Percentiles rank a stretch among this genome's conserved stretches.
These are phyloP conservation scores for Phytophthora litchii DNA, from an alignment of 352 stramenopile genomes.

Conservation along the genomic window DNA sequence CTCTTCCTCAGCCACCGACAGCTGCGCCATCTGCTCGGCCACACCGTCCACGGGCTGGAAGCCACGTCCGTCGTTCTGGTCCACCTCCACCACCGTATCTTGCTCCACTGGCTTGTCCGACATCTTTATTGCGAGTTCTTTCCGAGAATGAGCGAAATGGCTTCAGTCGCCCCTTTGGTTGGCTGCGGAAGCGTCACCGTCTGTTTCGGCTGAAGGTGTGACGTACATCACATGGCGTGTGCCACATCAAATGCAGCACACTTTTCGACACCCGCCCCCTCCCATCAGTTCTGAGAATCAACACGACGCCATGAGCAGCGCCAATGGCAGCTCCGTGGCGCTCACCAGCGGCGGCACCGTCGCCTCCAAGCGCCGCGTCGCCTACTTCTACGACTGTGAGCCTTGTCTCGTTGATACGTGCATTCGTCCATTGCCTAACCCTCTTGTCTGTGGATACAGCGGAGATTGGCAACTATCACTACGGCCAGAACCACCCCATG, in stretches of 20 bases:
- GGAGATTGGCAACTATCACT: constrained; percentile 99
- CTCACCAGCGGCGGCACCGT: constrained; percentile 35
- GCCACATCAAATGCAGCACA: constrained; percentile 18
- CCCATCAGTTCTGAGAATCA: constrained; percentile 20
- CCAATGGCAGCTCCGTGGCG: constrained; percentile 41
- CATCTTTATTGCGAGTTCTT: constrained; percentile 35
- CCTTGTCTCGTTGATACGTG: neutral
- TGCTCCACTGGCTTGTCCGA: constrained; percentile 50
- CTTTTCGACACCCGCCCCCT: constrained; percentile 16
- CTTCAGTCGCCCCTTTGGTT: constrained; percentile 28
- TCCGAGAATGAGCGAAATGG: constrained; percentile 27
- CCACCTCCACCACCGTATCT: constrained; percentile 65
- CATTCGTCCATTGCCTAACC: neutral
- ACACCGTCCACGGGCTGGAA: constrained; percentile 64
- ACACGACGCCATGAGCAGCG: constrained; percentile 20
- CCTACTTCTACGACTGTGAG: constrained; percentile 91
- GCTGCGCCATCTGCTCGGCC: constrained; percentile 42
- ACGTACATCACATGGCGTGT: constrained; percentile 7
- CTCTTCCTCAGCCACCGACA: constrained; percentile 42
- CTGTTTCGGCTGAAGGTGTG: constrained; percentile 12
- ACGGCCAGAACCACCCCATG: constrained; percentile 94
- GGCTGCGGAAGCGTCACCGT: constrained; percentile 32
- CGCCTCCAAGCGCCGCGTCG: constrained; percentile 76
- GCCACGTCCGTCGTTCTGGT: constrained; percentile 63
- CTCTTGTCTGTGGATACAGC: constrained; percentile 48